Evolutionary conservation across 495 filamentous ascomycete species (phyloP).

Genomic region (Xylaria sp.): DNA sequence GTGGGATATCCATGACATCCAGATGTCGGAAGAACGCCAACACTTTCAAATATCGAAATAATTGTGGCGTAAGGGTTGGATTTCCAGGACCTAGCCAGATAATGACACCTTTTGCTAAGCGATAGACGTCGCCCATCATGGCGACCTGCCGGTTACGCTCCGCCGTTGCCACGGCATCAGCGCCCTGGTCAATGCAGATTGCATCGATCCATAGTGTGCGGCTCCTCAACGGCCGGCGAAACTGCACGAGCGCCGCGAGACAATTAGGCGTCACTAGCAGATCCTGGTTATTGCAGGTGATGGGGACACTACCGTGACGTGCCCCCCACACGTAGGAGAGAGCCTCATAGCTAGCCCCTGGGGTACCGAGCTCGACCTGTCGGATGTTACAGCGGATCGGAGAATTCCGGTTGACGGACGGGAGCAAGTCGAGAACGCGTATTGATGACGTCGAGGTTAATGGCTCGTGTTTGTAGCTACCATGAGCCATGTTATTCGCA

Average conservation of each 20-base stretch:
- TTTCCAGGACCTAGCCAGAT: slow-evolving; percentile 36
- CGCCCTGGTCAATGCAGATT: slow-evolving; percentile 42
- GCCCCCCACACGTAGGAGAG: slow-evolving; percentile 26
- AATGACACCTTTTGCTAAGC: slow-evolving; percentile 36
- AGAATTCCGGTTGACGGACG: neutral
- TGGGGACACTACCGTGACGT: neutral
- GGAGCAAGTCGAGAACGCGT: neutral
- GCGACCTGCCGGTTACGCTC: slow-evolving; percentile 39
- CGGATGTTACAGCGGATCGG: neutral
- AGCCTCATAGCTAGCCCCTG: slow-evolving; percentile 18
- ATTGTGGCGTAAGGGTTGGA: neutral
- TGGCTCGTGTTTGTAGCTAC: slow-evolving; percentile 1
- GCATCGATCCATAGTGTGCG: slow-evolving; percentile 38
- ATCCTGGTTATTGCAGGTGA: neutral
- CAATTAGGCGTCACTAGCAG: slow-evolving; percentile 7
- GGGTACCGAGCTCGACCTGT: neutral
- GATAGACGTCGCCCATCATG: slow-evolving; percentile 44
- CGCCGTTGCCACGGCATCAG: slow-evolving; percentile 1
- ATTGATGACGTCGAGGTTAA: neutral
- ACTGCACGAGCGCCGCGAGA: neutral
- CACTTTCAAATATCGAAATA: slow-evolving; percentile 2
- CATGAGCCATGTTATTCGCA: neutral
- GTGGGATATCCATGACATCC: neutral
- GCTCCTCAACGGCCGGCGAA: neutral
- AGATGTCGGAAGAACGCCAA: neutral